A percentile compares a stretch with the other conserved stretches of the same genome.
Evolutionary conservation across 2,329 filamentous ascomycete genomes (phyloP).

Genomic region (Rutstroemia sp.): DNA sequence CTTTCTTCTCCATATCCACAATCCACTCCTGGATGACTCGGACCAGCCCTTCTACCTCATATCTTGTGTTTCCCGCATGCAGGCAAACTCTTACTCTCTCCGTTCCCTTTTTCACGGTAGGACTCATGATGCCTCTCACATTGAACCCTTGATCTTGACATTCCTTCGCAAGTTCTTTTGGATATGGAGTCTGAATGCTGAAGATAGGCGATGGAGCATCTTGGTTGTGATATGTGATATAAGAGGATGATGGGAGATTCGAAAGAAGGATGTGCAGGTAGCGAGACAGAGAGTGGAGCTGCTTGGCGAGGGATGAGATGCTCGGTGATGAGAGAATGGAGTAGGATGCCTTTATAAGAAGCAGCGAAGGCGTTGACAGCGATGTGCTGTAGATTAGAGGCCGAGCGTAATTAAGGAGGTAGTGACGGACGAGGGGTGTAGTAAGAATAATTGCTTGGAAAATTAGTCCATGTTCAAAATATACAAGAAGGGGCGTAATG

Average conservation of each 20-base stretch:
- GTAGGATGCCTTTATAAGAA: constrained; percentile 32
- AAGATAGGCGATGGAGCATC: constrained; percentile 56
- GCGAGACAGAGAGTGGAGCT: background rate
- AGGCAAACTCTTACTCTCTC: constrained; percentile 61
- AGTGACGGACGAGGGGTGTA: constrained; percentile 14
- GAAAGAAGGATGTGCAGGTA: constrained; percentile 31
- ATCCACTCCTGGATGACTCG: constrained; percentile 21
- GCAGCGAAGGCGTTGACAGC: constrained; percentile 34
- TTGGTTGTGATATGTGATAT: constrained; percentile 21
- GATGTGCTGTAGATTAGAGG: constrained; percentile 37
- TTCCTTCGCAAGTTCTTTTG: constrained; percentile 48
- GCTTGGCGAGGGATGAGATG: constrained; percentile 30
- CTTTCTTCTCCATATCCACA: background rate
- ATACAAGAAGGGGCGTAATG: background rate
- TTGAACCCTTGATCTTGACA: constrained; percentile 54
- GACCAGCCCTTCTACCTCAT: constrained; percentile 46
- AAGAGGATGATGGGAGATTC: constrained; percentile 30
- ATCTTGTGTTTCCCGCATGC: constrained; percentile 56
- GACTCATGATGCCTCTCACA: constrained; percentile 59
- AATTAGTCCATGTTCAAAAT: constrained; percentile 16
- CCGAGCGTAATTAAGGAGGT: constrained; percentile 26
- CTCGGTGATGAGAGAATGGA: constrained; percentile 44
- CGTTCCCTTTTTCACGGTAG: constrained; percentile 56
- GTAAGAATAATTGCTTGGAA: constrained; percentile 31
- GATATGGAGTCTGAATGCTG: constrained; percentile 49